Evolutionary conservation across 768 basidiomycete species (phyloP).

Genomic region (Boletus rubroflammeus): DNA sequence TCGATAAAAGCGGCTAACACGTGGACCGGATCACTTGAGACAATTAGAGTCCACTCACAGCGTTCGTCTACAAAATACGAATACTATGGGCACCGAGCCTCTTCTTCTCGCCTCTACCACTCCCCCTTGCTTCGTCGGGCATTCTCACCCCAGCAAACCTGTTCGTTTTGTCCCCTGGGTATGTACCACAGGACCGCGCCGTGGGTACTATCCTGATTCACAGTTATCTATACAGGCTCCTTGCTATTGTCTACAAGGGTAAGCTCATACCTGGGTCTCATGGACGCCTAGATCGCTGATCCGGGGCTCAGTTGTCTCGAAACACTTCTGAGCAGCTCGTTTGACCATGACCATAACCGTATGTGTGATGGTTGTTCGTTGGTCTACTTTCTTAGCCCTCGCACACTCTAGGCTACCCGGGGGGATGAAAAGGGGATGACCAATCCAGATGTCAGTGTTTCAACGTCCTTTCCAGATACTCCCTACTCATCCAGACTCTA

Average conservation of each 20-base stretch:
- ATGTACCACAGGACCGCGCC: not conserved
- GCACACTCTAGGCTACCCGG: constrained; percentile 4
- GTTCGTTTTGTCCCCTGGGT: not conserved
- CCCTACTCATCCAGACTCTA: constrained; percentile 22
- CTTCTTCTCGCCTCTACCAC: constrained; percentile 1
- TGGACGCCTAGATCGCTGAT: constrained; percentile 5
- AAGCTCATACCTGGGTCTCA: not conserved
- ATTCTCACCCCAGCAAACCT: not conserved
- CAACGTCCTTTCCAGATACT: not conserved
- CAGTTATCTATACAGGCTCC: not conserved
- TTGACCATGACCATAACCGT: constrained; percentile 10
- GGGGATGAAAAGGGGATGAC: constrained; percentile 9
- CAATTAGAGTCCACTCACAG: constrained; percentile 18
- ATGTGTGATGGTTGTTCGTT: not conserved
- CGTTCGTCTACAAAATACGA: constrained; percentile 15
- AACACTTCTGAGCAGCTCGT: not conserved
- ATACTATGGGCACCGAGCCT: not conserved
- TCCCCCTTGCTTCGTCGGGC: not conserved
- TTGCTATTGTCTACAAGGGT: constrained; percentile 2
- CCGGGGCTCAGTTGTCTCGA: not conserved
- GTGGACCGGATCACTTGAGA: constrained; percentile 9
- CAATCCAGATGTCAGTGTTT: constrained; percentile 27
- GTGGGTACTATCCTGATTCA: not conserved
- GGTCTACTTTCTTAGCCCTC: not conserved
- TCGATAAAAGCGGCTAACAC: constrained; percentile 20